These are phyloP conservation scores for Colletotrichum sojae DNA, from an alignment of 2,329 filamentous ascomycete species.

Conservation along the genomic window DNA sequence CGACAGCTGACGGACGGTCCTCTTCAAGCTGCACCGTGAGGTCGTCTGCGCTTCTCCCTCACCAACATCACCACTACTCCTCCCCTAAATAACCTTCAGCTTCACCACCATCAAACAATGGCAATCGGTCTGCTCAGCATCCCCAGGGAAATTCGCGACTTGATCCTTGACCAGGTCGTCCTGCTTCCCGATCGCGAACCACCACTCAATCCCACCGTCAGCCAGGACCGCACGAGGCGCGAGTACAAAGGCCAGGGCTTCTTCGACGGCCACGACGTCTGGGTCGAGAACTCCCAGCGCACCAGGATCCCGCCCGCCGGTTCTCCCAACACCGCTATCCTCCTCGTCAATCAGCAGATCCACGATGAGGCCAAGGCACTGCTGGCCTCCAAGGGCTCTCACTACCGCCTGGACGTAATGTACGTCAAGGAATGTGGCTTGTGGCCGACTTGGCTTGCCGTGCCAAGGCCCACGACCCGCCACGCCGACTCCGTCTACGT, in stretches of 20 bases:
- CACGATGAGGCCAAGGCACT: conserved; percentile 38
- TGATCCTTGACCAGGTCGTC: conserved; percentile 39
- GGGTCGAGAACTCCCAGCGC: conserved; percentile 31
- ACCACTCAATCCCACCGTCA: conserved; percentile 30
- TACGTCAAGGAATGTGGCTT: conserved; percentile 43
- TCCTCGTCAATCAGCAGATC: conserved; percentile 42
- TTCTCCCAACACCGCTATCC: conserved; percentile 35
- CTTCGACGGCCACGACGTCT: conserved; percentile 42
- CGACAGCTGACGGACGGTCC: too few relatives aligned
- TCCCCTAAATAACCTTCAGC: background rate
- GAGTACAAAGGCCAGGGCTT: conserved; percentile 40
- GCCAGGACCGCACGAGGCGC: conserved; percentile 39
- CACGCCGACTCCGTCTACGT: conserved; percentile 38
- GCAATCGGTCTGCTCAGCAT: conserved; percentile 37
- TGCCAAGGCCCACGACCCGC: conserved; percentile 35
- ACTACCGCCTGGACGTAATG: conserved; percentile 42
- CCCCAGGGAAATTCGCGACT: conserved; percentile 41
- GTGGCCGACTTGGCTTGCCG: conserved; percentile 43
- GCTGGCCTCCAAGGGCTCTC: conserved; percentile 32
- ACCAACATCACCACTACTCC: background rate
- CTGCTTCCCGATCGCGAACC: conserved; percentile 36
- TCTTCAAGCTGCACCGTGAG: too few relatives aligned
- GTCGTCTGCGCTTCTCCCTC: background rate
- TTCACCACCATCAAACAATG: conserved; percentile 23
- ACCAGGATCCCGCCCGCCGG: conserved; percentile 26